Evolutionary conservation across 257 asterid genomes (phyloP), one percentile per base, ranked within the genome.

Genomic region (Echium plantagineum): DNA sequence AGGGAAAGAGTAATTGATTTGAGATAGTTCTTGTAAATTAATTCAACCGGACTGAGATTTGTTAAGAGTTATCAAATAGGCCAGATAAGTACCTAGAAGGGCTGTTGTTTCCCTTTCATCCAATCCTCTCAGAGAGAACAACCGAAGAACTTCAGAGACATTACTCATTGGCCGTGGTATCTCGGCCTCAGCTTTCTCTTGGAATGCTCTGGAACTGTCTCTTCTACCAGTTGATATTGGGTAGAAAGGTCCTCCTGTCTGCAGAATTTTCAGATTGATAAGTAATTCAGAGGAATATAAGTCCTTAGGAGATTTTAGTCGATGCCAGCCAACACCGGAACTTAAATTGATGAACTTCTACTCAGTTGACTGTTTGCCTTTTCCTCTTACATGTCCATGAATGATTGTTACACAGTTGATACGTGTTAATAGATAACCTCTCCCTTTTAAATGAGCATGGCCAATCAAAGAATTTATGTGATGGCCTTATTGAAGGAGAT

Each of bases 211-310:
- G 21, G 46, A 49, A 21, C 69, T 69, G 58, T 72, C 81, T 61
- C 64, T 62, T 76, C 78, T 69, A 28, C 81, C 78, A 0, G 73
- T 76, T 47, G 56, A 61, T 21, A 69, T 38, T 15, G 75, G 81
- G 62, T 59, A 76, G 19, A 65, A 76, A 5, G 69, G 81, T 57
- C 78, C 81, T 65, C 78, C 78, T 15, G 75, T 64, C 78, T 76
- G 69, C 58, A 62, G 28, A 55, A 15, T 10, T 42, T 42, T 42
- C 49, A 42, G 15, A 59, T 9, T 7, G 9, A 38, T 9, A 59
- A 13, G 38, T 9, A n/a, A 9, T 52, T 42, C n/a, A 64, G 21
- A 30, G 5, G 15, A 18, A n/a, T 38, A 32, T 49, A 2, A 54
- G 53, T 17, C 38, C 17, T 42, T 21, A n/a, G 32, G 57, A 48